Evolutionary conservation across 1,284 basidiomycete species (phyloP), one percentile per base, ranked within the genome.

Genomic region (Thelephora terrestris): DNA sequence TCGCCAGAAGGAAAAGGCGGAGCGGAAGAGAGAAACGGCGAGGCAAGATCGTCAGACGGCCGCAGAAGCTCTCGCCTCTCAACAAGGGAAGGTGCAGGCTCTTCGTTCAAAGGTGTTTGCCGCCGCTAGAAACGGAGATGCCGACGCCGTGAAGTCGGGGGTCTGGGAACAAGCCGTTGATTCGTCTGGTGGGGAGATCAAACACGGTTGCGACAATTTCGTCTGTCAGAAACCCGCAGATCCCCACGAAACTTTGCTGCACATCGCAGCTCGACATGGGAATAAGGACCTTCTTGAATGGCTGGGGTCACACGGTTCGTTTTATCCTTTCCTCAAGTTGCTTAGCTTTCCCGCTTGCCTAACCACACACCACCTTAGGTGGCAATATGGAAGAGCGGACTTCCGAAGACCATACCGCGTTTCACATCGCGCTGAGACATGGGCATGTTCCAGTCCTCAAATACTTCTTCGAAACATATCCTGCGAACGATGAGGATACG

Each of bases 351-450:
- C 27, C 43, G 51, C 9, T 49, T 32, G 4, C 5, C 36, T 14
- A n/a, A n/a, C n/a, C n/a, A 32, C 9, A 14, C 6, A 10, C 5
- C 4, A 35, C 9, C 20, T 5, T 58, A 87, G 85, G 77, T 63
- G 81, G 81, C 43, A 80, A 85, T 52, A 67, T 75, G 20, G 83
- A 85, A 50, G 84, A 87, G 61, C 73, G 75, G 47, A 72, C 86
- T 61, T 70, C 69, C 0, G 54, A 67, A 45, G 73, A 73, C 24
- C 64, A 74, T 46, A 81, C 83, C 3, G 72, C 79, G 2, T 79
- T 85, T 64, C 84, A 87, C 60, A 53, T 78, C 47, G 81, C 81
- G n/a, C 59, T 86, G 14, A 66, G 69, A 55, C 57, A 58, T 43
- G 79, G 79, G 2, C 68, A 75, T 52, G 55, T 74, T 12, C 49